These are phyloP conservation scores for Metschnikowia similis DNA, from an alignment of 805 yeast genomes.

Conservation along the genomic window DNA sequence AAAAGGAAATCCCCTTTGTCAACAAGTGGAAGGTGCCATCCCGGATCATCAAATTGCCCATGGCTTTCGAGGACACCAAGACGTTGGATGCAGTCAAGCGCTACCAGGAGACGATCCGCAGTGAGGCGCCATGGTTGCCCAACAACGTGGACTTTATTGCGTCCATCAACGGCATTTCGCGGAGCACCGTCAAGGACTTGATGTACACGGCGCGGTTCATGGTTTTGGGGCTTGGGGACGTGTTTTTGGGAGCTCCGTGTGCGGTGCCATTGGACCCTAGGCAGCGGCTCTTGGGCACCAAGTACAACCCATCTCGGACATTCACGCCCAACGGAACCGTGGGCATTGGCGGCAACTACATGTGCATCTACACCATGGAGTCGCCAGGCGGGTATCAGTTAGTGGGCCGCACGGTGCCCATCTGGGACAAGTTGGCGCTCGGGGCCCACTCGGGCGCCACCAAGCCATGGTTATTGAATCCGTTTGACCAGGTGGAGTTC, in stretches of 20 bases:
- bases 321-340: constrained; percentile 96
- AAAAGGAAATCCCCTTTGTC: constrained; percentile 65
- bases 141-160: constrained; percentile 95
- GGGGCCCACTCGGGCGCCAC: constrained; percentile 53
- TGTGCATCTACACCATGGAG: constrained; percentile 98
- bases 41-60: constrained; percentile 78
- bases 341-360: constrained; percentile 97
- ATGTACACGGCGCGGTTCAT: constrained; percentile 84
- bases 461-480: constrained; percentile 85
- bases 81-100: constrained; percentile 87
- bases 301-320: constrained; percentile 94
- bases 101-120: constrained; percentile 88
- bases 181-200: constrained; percentile 76
- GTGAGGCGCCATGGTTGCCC: constrained; percentile 96
- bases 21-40: constrained; percentile 85
- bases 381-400: constrained; percentile 98
- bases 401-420: constrained; percentile 94
- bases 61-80: constrained; percentile 93
- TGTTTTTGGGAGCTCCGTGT: constrained; percentile 96
- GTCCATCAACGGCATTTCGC: constrained; percentile 73
- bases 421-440: constrained; percentile 90
- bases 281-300: constrained; percentile 86
- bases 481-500: constrained; percentile 92
- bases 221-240: constrained; percentile 95
- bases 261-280: constrained; percentile 98